phyloP scores from a whole-genome alignment of 2,329 filamentous ascomycete species.

The Camillea tinctor region DNA sequence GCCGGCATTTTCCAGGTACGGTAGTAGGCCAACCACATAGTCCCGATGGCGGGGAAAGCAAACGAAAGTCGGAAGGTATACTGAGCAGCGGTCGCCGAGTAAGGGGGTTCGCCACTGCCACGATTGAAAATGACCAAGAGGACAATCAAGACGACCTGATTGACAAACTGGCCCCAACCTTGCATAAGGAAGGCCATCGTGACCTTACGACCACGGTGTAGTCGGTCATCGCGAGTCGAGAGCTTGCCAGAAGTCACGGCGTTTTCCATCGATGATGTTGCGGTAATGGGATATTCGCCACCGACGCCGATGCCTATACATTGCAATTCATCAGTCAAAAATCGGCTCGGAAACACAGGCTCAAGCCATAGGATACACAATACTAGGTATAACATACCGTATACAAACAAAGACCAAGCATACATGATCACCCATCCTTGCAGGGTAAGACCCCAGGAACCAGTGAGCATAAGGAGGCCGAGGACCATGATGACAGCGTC shows the following conservation, averaged over 20 bases:
- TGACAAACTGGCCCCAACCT: conserved; percentile 94
- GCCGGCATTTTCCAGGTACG: conserved; percentile 92
- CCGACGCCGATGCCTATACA: conserved; percentile 58
- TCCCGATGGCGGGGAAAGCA: conserved; percentile 84
- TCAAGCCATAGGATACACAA: conserved; percentile 33
- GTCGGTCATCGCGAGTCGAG: conserved; percentile 87
- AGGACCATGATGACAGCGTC: conserved; percentile 93
- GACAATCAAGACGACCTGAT: conserved; percentile 86
- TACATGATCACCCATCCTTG: conserved; percentile 98
- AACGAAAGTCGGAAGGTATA: conserved; percentile 93
- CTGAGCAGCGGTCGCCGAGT: conserved; percentile 74
- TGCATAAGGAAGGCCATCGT: conserved; percentile 98
- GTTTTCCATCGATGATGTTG: conserved; percentile 92
- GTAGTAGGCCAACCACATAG: conserved; percentile 94
- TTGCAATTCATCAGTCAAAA: conserved; percentile 4
- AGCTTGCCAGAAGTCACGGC: conserved; percentile 81
- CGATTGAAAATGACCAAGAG: conserved; percentile 87
- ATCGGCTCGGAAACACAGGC: conserved; percentile 4
- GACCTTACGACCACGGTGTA: conserved; percentile 94
- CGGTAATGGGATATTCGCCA: conserved; percentile 95
- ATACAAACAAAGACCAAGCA: conserved; percentile 91
- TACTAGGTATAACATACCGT: conserved; percentile 51
- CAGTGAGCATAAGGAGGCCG: conserved; percentile 87
- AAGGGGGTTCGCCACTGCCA: conserved; percentile 72
- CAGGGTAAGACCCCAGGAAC: conserved; percentile 81